These are phyloP conservation scores for Dillenia suffruticosa DNA, from an alignment of 164 flowering plant genomes.

Conservation along the genomic window DNA sequence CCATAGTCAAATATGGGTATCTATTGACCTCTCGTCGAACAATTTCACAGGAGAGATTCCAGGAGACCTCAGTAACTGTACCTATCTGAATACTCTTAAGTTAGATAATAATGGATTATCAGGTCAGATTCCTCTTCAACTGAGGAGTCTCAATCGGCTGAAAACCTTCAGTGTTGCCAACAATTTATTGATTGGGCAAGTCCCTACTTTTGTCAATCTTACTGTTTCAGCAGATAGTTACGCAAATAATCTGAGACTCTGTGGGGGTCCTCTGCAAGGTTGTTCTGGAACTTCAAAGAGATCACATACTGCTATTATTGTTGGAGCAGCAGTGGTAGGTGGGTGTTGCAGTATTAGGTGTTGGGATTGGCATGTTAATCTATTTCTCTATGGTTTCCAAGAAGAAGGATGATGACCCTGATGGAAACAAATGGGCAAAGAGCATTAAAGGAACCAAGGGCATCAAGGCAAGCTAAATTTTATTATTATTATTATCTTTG, in stretches of 20 bases:
- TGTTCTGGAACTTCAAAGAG: constrained; percentile 28
- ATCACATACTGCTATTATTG: constrained; percentile 28
- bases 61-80: constrained; percentile 30
- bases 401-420: constrained; percentile 68
- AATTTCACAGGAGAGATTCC: constrained; percentile 61
- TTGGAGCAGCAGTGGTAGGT: constrained; percentile 45
- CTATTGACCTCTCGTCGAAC: constrained; percentile 73
- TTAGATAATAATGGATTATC: constrained; percentile 53
- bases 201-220: constrained; percentile 32
- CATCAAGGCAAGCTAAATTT: constrained; percentile 48
- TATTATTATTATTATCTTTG: neutral
- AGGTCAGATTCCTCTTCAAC: constrained; percentile 52
- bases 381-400: constrained; percentile 25
- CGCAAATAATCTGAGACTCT: constrained; percentile 57
- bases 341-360: constrained; percentile 35
- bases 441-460: constrained; percentile 56
- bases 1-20: constrained; percentile 22
- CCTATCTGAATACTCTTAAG: constrained; percentile 55
- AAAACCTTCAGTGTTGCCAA: constrained; percentile 46
- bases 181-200: constrained; percentile 51
- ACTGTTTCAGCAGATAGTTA: constrained; percentile 20
- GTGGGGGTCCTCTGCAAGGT: constrained; percentile 39
- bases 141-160: constrained; percentile 44
- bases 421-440: constrained; percentile 86
- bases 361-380: constrained; percentile 30